Percentiles rank a stretch among this genome's conserved stretches.
These are phyloP conservation scores for Rasamsonia emersonii DNA, from an alignment of 2,329 filamentous ascomycete species.

Conservation along the genomic window DNA sequence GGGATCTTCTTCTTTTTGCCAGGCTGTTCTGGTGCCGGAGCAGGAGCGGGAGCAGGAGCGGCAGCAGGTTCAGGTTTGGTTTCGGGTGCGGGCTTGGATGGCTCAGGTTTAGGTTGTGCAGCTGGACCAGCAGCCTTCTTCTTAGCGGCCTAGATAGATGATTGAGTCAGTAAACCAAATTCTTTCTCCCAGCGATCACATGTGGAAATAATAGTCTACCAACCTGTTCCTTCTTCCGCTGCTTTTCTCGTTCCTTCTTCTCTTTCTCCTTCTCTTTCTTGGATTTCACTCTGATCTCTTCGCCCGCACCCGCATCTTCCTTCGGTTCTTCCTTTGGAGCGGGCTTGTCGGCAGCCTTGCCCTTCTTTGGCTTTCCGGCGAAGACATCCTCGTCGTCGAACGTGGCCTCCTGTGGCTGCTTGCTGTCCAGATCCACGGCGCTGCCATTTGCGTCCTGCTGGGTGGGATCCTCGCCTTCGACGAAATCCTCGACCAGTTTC, in stretches of 20 bases:
- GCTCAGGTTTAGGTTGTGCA: slow-evolving; percentile 48
- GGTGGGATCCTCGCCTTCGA: slow-evolving; percentile 57
- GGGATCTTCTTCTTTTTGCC: slow-evolving; percentile 89
- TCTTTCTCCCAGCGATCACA: slow-evolving; percentile 1
- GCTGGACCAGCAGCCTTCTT: slow-evolving; percentile 56
- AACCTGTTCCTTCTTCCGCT: slow-evolving; percentile 96
- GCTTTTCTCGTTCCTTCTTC: slow-evolving; percentile 98
- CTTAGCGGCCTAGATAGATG: slow-evolving; percentile 57
- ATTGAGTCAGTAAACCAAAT: slow-evolving; percentile 5
- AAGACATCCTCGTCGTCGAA: slow-evolving; percentile 83
- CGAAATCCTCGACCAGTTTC: slow-evolving; percentile 61
- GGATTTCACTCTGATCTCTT: slow-evolving; percentile 73
- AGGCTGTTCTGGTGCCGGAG: slow-evolving; percentile 23
- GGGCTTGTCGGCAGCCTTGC: slow-evolving; percentile 45
- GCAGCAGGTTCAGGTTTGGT: slow-evolving; percentile 40
- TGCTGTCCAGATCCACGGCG: slow-evolving; percentile 45
- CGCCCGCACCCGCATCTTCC: slow-evolving; percentile 48
- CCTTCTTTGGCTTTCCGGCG: slow-evolving; percentile 60
- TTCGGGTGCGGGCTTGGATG: slow-evolving; percentile 41
- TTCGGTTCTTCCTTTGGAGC: slow-evolving; percentile 32
- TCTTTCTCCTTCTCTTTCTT: slow-evolving; percentile 98
- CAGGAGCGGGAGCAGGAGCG: slow-evolving; percentile 37
- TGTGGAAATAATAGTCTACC: slow-evolving; percentile 16
- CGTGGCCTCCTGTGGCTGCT: slow-evolving; percentile 71
- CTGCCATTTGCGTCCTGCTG: slow-evolving; percentile 26